phyloP scores from a whole-genome alignment of 768 basidiomycete species.

The Lactarius quietus region DNA sequence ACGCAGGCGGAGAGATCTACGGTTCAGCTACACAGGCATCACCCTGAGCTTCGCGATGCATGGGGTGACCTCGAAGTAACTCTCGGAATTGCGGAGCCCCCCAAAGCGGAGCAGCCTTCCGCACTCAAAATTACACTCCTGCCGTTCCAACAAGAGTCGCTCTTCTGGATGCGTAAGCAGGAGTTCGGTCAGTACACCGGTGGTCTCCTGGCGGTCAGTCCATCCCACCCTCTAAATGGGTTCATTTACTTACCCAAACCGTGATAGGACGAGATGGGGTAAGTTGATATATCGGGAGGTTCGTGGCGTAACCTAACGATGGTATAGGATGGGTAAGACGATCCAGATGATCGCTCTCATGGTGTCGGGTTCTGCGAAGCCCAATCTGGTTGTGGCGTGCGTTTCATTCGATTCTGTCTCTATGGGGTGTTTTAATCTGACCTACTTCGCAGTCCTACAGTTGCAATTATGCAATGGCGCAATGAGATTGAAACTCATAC shows the following conservation, averaged over 20 bases:
- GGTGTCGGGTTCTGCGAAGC: slow-evolving; percentile 69
- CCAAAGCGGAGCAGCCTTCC: slow-evolving; percentile 71
- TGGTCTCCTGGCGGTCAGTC: slow-evolving; percentile 82
- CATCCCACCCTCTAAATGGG: neutral
- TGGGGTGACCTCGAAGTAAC: slow-evolving; percentile 83
- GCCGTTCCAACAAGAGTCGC: slow-evolving; percentile 93
- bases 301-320: slow-evolving; percentile 18
- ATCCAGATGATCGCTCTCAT: slow-evolving; percentile 95
- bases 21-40: slow-evolving; percentile 59
- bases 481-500: slow-evolving; percentile 91
- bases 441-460: slow-evolving; percentile 39
- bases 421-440: neutral
- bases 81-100: slow-evolving; percentile 58
- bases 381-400: slow-evolving; percentile 91
- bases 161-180: slow-evolving; percentile 95
- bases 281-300: slow-evolving; percentile 30
- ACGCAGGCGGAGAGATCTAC: slow-evolving; percentile 67
- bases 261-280: slow-evolving; percentile 89
- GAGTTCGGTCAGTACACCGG: slow-evolving; percentile 85
- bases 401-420: slow-evolving; percentile 27
- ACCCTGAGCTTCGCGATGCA: slow-evolving; percentile 75
- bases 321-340: slow-evolving; percentile 81
- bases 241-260: slow-evolving; percentile 12
- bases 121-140: slow-evolving; percentile 83
- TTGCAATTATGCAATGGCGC: slow-evolving; percentile 77